Percentiles rank a stretch among this genome's conserved stretches.
phyloP scores from a whole-genome alignment of 1,284 basidiomycete genomes.

The Microstroma glucosiphilum region DNA sequence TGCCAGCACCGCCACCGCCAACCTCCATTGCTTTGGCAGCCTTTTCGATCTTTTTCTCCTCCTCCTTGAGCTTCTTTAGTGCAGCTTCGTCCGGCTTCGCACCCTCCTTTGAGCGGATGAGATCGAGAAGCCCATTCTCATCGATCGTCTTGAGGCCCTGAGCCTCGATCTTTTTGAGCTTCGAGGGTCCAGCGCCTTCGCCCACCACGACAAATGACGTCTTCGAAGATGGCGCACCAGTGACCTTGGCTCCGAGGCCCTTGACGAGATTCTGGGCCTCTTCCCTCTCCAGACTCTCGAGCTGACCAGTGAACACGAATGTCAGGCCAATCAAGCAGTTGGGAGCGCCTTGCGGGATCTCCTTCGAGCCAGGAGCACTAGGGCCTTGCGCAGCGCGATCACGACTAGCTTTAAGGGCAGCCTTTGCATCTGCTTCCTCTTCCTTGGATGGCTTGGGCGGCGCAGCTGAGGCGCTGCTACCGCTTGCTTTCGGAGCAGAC shows the following conservation, averaged over 20 bases:
- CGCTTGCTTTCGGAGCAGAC: slow-evolving; percentile 33
- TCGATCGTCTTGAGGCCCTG: slow-evolving; percentile 67
- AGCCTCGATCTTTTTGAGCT: slow-evolving; percentile 76
- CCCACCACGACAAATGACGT: slow-evolving; percentile 88
- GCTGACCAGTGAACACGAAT: slow-evolving; percentile 85
- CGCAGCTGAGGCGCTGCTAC: slow-evolving; percentile 27
- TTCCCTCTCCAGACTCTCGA: slow-evolving; percentile 77
- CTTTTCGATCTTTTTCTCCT: slow-evolving; percentile 57
- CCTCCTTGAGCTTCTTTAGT: slow-evolving; percentile 73
- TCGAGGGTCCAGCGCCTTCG: slow-evolving; percentile 76
- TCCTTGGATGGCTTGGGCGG: slow-evolving; percentile 15
- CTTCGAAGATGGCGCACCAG: slow-evolving; percentile 77
- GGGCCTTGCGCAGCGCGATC: slow-evolving; percentile 66
- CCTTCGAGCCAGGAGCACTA: slow-evolving; percentile 69
- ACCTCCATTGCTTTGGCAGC: slow-evolving; percentile 33
- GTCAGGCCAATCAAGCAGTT: slow-evolving; percentile 80
- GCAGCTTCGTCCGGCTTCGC: slow-evolving; percentile 66
- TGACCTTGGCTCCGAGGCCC: slow-evolving; percentile 75
- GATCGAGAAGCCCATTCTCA: slow-evolving; percentile 79
- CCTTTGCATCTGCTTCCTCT: slow-evolving; percentile 10
- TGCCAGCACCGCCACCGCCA: slow-evolving; percentile 19
- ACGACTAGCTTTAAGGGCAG: background rate
- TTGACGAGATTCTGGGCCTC: slow-evolving; percentile 83
- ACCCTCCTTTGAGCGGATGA: slow-evolving; percentile 52
- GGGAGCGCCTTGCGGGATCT: slow-evolving; percentile 68